Conservation (phyloP, 2,329 filamentous ascomycete genomes). For the Aspergillus persii region DNA sequence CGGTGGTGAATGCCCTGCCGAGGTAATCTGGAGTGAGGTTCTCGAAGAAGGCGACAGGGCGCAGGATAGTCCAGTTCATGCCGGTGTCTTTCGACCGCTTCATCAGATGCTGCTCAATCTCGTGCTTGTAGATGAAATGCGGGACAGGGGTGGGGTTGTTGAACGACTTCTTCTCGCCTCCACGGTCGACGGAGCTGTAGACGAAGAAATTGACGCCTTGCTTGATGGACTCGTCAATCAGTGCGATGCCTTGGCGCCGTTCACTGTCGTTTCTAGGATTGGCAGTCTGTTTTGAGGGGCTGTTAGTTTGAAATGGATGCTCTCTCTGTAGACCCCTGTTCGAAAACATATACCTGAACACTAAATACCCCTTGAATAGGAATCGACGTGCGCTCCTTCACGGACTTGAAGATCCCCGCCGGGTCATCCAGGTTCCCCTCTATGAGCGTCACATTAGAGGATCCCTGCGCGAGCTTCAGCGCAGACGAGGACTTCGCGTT, state of each 20-base stretch:
- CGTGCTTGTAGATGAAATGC: constrained; percentile 62
- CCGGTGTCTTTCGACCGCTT: constrained; percentile 35
- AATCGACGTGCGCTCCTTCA: constrained; percentile 32
- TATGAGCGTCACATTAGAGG: constrained; percentile 53
- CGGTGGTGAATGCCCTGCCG: constrained; percentile 49
- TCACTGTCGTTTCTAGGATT: constrained; percentile 31
- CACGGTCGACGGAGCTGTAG: constrained; percentile 64
- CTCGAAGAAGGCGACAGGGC: constrained; percentile 64
- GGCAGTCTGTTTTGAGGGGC: background rate
- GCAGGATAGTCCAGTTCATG: constrained; percentile 62
- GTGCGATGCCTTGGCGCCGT: constrained; percentile 55
- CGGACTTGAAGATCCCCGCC: constrained; percentile 50
- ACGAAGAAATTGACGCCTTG: constrained; percentile 60
- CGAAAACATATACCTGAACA: constrained; percentile 49
- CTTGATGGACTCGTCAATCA: constrained; percentile 59
- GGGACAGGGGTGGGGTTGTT: constrained; percentile 56
- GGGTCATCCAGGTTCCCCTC: constrained; percentile 58
- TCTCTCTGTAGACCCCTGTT: background rate
- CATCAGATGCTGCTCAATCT: constrained; percentile 62
- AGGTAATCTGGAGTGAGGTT: constrained; percentile 49
- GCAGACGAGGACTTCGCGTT: constrained; percentile 53
- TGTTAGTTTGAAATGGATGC: no score
- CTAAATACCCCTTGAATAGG: constrained; percentile 62
- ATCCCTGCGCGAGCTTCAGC: constrained; percentile 46
- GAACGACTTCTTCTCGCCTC: constrained; percentile 51